Evolutionary conservation across 73 alveolate species (phyloP).

Genomic region (Uronychia setigera): DNA sequence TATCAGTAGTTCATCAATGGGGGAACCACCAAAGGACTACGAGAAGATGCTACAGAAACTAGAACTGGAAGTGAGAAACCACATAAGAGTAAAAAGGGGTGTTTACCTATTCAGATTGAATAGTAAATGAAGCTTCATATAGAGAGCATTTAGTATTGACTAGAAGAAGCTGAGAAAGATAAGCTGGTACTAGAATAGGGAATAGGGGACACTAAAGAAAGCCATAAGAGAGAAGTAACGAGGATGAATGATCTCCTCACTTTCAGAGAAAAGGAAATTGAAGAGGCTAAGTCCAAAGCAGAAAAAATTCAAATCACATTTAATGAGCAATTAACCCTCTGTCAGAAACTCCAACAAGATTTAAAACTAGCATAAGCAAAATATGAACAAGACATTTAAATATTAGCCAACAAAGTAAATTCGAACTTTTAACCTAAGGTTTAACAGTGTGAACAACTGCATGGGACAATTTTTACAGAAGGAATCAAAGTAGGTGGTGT

Average conservation of each 20-base stretch:
- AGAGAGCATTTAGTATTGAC: constrained; percentile 42
- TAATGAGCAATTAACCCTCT: background rate
- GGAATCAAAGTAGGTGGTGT: background rate
- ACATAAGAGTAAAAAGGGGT: constrained; percentile 35
- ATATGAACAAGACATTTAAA: background rate
- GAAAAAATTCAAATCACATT: background rate
- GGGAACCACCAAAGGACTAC: constrained; percentile 30
- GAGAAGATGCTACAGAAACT: constrained; percentile 31
- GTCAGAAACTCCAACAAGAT: background rate
- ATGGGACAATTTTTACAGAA: background rate
- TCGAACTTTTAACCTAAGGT: background rate
- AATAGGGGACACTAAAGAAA: background rate
- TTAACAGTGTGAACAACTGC: background rate
- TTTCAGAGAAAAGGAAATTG: constrained; percentile 24
- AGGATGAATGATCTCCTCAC: constrained; percentile 17
- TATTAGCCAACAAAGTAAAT: background rate
- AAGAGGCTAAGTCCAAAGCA: background rate
- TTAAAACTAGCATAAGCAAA: too few species aligned
- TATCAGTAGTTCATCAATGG: too few species aligned
- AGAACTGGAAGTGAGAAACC: constrained; percentile 58
- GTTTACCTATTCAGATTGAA: constrained; percentile 21
- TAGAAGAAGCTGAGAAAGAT: constrained; percentile 30
- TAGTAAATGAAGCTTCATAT: constrained; percentile 53
- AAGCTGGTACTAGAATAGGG: background rate
- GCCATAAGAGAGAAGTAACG: background rate